Evolutionary conservation across 2,329 filamentous ascomycete genomes (phyloP).

Genomic region (Apiospora kogelbergensis): DNA sequence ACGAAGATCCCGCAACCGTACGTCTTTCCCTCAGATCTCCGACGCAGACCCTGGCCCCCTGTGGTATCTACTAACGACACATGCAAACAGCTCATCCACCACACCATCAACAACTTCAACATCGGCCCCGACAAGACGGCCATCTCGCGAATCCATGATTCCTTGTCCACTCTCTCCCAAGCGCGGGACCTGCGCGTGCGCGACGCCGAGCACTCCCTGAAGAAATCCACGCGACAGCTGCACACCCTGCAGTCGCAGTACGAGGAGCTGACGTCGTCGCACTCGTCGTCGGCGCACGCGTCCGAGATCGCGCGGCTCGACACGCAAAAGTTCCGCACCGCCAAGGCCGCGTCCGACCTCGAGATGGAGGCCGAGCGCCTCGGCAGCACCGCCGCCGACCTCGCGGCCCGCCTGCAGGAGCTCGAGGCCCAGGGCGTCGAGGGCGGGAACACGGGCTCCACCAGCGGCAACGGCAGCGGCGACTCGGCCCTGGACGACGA

Average conservation of each 20-base stretch:
- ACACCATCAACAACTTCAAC: constrained; percentile 94
- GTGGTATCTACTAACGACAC: neutral
- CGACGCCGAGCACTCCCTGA: constrained; percentile 66
- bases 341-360: constrained; percentile 85
- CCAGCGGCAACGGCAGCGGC: constrained; percentile 28
- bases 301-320: constrained; percentile 83
- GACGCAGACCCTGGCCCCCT: too few species aligned
- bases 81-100: constrained; percentile 72
- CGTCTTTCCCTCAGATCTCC: too few species aligned
- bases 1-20: constrained; percentile 73
- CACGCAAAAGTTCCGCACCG: constrained; percentile 89
- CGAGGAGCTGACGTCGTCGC: constrained; percentile 69
- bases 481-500: constrained; percentile 59
- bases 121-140: constrained; percentile 84
- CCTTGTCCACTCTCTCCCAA: constrained; percentile 78
- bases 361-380: constrained; percentile 96
- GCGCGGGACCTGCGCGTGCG: constrained; percentile 77
- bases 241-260: constrained; percentile 74
- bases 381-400: constrained; percentile 71
- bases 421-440: constrained; percentile 86
- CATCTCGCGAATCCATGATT: constrained; percentile 80
- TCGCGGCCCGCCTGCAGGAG: constrained; percentile 75
- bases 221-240: constrained; percentile 74
- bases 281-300: constrained; percentile 79
- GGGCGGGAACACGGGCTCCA: constrained; percentile 44